A percentile compares a stretch with the other conserved stretches of the same genome.
phyloP scores from a whole-genome alignment of 225 moss, liverwort and hornwort species.

The Marchantia paleacea region DNA sequence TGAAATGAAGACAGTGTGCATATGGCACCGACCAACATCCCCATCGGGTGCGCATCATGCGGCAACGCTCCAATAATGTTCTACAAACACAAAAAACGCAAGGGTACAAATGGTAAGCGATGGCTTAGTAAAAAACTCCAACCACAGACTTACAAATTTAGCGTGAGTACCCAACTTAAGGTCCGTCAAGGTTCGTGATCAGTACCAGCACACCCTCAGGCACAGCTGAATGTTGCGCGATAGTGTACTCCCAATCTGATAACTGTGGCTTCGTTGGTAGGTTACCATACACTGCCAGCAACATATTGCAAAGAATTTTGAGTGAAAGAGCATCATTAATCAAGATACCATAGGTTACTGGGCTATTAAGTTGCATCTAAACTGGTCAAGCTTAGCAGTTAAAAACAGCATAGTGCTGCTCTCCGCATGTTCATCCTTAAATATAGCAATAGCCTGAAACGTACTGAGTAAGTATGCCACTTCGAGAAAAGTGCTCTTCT shows the following conservation, averaged over 20 bases:
- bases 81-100: constrained; percentile 29
- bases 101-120: background rate
- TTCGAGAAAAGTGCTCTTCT: constrained; percentile 87
- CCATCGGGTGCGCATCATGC: constrained; percentile 96
- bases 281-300: constrained; percentile 78
- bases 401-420: background rate
- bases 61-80: constrained; percentile 66
- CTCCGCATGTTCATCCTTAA: background rate
- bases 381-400: background rate
- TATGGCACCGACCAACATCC: constrained; percentile 84
- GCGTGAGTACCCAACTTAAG: background rate
- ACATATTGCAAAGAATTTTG: background rate
- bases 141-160: background rate
- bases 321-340: background rate
- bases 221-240: constrained; percentile 81
- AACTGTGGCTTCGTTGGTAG: constrained; percentile 67
- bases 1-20: constrained; percentile 85
- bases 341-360: background rate
- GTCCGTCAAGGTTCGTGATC: background rate
- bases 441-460: constrained; percentile 20
- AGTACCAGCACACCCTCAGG: constrained; percentile 88
- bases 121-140: background rate
- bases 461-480: constrained; percentile 87
- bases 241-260: constrained; percentile 63
- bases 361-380: background rate